Conservation (phyloP, 1,284 basidiomycete species). For the Apiotrichum mycotoxinovorans region DNA sequence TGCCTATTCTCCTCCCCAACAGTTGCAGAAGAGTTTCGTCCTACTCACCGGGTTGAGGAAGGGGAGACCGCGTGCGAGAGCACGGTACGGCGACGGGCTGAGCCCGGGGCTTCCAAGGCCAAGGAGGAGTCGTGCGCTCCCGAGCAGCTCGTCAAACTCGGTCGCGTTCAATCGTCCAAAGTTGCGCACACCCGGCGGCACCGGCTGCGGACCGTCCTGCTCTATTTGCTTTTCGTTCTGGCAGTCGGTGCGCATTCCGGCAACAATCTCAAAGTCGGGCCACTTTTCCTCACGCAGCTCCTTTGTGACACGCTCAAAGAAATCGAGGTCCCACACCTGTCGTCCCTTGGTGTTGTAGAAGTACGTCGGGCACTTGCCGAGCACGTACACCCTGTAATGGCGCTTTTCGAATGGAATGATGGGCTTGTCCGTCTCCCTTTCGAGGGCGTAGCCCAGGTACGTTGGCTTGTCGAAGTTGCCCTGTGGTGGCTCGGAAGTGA, state of each 20-base stretch:
- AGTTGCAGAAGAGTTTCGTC: background rate
- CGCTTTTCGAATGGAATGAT: constrained; percentile 11
- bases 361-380: constrained; percentile 25
- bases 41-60: constrained; percentile 1
- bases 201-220: constrained; percentile 1
- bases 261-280: constrained; percentile 21
- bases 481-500: constrained; percentile 8
- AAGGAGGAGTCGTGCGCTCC: constrained; percentile 18
- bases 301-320: constrained; percentile 12
- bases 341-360: constrained; percentile 16
- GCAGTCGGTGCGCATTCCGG: constrained; percentile 18
- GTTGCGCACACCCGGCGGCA: constrained; percentile 21
- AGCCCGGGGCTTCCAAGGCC: constrained; percentile 24
- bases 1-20: background rate
- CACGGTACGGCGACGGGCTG: constrained; percentile 23
- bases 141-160: constrained; percentile 5
- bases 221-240: constrained; percentile 3
- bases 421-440: background rate
- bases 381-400: constrained; percentile 22
- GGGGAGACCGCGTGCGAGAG: constrained; percentile 5
- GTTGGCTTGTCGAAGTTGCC: constrained; percentile 4
- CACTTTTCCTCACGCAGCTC: constrained; percentile 14
- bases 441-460: constrained; percentile 18
- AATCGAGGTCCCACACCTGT: constrained; percentile 3
- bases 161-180: constrained; percentile 17